These are phyloP conservation scores for Fusarium newnesense DNA, from an alignment of 2,329 filamentous ascomycete genomes.

Conservation along the genomic window DNA sequence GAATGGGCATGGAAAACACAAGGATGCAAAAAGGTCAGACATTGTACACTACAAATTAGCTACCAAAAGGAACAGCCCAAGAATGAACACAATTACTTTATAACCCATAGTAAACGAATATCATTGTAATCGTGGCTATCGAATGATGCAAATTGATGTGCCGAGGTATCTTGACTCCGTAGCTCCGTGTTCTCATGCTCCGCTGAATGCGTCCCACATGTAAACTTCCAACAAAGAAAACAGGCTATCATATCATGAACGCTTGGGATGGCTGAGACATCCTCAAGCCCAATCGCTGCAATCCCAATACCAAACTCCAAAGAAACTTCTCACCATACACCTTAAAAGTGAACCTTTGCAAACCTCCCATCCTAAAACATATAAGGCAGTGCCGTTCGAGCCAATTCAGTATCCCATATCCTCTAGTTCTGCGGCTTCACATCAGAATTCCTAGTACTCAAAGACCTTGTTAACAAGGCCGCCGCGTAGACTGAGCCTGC, in stretches of 20 bases:
- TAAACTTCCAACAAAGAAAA: slow-evolving; percentile 5
- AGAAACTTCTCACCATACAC: neutral
- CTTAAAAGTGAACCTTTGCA: neutral
- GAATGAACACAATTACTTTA: neutral
- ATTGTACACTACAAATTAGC: slow-evolving; percentile 11
- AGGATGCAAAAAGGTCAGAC: neutral
- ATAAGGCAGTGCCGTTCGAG: neutral
- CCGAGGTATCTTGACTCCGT: slow-evolving; percentile 36
- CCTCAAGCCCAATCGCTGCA: neutral
- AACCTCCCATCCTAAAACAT: neutral
- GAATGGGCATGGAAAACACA: neutral
- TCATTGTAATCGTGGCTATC: slow-evolving; percentile 14
- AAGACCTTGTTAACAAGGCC: slow-evolving; percentile 68
- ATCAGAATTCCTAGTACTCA: slow-evolving; percentile 57
- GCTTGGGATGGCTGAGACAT: neutral
- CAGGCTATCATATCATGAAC: neutral
- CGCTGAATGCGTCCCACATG: neutral
- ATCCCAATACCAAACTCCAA: slow-evolving; percentile 21
- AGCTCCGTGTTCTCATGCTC: slow-evolving; percentile 24
- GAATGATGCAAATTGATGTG: slow-evolving; percentile 9
- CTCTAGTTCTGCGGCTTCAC: slow-evolving; percentile 38
- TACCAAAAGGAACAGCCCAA: neutral
- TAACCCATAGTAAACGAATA: slow-evolving; percentile 9
- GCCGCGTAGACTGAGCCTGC: slow-evolving; percentile 67
- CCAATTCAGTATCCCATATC: neutral